Evolutionary conservation across 2,329 filamentous ascomycete genomes (phyloP), one percentile per base, ranked within the genome.

Genomic region (Sclerotinia spermophila): DNA sequence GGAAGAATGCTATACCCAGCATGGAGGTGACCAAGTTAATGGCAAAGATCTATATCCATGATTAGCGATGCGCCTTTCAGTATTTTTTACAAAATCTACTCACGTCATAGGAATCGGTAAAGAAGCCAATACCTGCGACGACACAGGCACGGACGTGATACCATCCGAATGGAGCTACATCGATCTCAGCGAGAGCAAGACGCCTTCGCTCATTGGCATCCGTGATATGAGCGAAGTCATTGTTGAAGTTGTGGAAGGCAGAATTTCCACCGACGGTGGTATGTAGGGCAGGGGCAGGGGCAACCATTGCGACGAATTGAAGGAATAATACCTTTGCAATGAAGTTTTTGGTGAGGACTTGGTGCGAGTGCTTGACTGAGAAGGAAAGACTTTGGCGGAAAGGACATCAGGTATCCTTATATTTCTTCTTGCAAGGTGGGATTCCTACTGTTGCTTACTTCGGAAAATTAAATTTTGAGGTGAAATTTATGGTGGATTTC

Each of bases 111-210:
- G 91, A 91, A 79, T 95, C 93, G 24, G 92, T 95, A 82, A 96
- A 96, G 87, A 96, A 96, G 76, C 92, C 93, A 73, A 95, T 90
- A 76, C 93, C 92, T 42, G 92, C 92, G 35, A 95, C 92, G 13
- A 92, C 82, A 65, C 92, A 86, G 71, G 92, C 90, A 53, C 92
- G 87, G 69, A 94, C 87, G 78, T 96, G 92, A 45, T 75, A 93
- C 92, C 92, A 94, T 77, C 92, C 90, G 73, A 94, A 94, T 1
- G 90, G 90, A 17, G 91, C 92, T 82, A 90, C 90, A 83, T 94
- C 92, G 75, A 95, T 91, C 81, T 94, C 90, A 48, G 91, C 90
- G 66, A 96, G 90, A 48, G 92, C 92, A 45, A 93, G 87, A 72
- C 92, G 88, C 74, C 92, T 87, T 69, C 92, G 90, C 84, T 95